Conservation (phyloP, 2,329 filamentous ascomycete species). For the Trichophyton simii region DNA sequence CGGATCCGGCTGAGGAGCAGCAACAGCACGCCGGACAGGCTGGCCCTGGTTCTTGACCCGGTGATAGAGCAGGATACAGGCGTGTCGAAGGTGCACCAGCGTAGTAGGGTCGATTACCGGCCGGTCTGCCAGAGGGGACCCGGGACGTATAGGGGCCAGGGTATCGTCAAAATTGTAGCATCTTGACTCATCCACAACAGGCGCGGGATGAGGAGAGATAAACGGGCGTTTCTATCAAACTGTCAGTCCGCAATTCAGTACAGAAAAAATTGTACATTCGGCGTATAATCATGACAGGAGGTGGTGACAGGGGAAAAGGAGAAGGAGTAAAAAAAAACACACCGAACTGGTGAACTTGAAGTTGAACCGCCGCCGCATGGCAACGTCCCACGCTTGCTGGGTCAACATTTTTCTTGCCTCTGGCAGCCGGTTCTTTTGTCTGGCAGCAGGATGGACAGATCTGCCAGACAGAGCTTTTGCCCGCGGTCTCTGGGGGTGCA, state of each 20-base stretch:
- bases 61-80: slow-evolving; percentile 1
- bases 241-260: background rate
- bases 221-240: background rate
- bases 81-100: slow-evolving; percentile 6
- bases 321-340: background rate
- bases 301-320: no score
- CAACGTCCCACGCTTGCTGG: background rate
- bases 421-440: background rate
- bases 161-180: slow-evolving; percentile 2
- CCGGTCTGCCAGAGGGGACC: background rate
- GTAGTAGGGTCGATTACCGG: slow-evolving; percentile 10
- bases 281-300: background rate
- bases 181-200: background rate
- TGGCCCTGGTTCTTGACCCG: background rate
- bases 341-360: background rate
- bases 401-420: background rate
- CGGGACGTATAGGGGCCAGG: background rate
- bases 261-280: background rate
- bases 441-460: background rate
- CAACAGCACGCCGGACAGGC: background rate
- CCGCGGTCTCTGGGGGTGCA: background rate
- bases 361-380: slow-evolving; percentile 3
- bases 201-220: background rate
- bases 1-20: background rate
- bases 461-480: no score